Base-by-base conservation (phyloP, 306 rosid species). In the Prosopis cineraria region DNA sequence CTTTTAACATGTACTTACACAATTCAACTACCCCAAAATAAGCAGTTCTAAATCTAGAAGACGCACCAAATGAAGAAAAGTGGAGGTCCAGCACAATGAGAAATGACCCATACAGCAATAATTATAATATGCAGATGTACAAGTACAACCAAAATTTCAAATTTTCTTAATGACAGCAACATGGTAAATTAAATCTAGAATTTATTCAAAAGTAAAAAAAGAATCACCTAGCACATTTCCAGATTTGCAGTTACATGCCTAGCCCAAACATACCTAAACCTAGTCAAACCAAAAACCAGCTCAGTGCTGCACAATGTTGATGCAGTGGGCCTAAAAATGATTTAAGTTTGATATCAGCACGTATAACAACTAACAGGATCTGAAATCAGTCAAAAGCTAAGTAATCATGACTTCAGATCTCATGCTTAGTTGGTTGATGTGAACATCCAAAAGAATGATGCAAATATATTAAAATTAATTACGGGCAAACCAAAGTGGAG, bases 1-100 rank as follows among this genome's bases (percentile, higher is more conserved):
- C 8, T 17, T 72, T 37, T 14, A 36, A 10, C 27, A 64, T 14
- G 58, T 17, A 55, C 33, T 24, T 24, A 10, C 17, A 10, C 63
- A 55, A 47, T 64, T 64, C 78, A 52, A 65, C 33, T 72, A 19
- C 33, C 10, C 53, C 41, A 65, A 44, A 47, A 34, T 79, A 6
- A 62, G 65, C 14, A 60, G 31, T 68, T 40, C 3, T 45, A 17
- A 50, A 33, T 25, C 52, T 39, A 59, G 27, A 44, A 55, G 34
- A 66, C 19, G 52, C 75, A 77, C 30, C 31, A n/a, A 56, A 43
- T 27, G 48, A 24, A 68, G 19, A 19, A 31, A 70, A 4, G 29
- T 48, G 64, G 39, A 39, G 52, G 13, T 22, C 20, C 13, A 9
- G 30, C 58, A 31, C 10, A 58, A 27, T 12, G 19, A 58, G n/a